Evolutionary conservation across 805 yeast genomes (phyloP).

Genomic region (Torulaspora quercuum): DNA sequence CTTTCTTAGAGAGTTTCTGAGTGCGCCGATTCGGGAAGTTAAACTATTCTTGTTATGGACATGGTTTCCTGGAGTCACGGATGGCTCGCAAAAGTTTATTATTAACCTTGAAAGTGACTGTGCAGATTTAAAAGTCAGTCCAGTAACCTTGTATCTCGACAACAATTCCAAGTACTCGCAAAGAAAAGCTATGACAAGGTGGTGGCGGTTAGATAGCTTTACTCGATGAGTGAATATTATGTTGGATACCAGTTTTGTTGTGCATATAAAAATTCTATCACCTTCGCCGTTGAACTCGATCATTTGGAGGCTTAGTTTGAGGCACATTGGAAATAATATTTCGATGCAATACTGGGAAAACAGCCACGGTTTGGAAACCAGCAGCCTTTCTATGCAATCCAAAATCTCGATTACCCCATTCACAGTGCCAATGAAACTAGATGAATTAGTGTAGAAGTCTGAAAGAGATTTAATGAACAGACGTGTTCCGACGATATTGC

Average conservation of each 20-base stretch:
- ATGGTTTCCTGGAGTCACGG: conserved; percentile 27
- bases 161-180: conserved; percentile 50
- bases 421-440: conserved; percentile 9
- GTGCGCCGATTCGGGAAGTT: conserved; percentile 51
- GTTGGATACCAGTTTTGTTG: conserved; percentile 54
- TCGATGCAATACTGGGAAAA: conserved; percentile 68
- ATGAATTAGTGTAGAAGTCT: conserved; percentile 26
- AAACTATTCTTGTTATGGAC: conserved; percentile 38
- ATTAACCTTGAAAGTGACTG: conserved; percentile 54
- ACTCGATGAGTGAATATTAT: conserved; percentile 65
- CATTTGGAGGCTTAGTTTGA: conserved; percentile 11
- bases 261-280: conserved; percentile 37
- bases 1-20: conserved; percentile 60
- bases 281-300: conserved; percentile 9
- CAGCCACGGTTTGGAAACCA: conserved; percentile 53
- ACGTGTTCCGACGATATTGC: conserved; percentile 20
- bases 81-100: conserved; percentile 71
- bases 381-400: conserved; percentile 39
- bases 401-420: conserved; percentile 22
- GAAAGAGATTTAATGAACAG: conserved; percentile 37
- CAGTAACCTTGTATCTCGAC: conserved; percentile 27
- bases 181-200: conserved; percentile 51
- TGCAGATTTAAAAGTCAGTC: conserved; percentile 40
- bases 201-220: conserved; percentile 69
- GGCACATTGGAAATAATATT: conserved; percentile 40